Conservation (phyloP, 2,329 filamentous ascomycete genomes). For the Aspergillus novofumigatus region DNA sequence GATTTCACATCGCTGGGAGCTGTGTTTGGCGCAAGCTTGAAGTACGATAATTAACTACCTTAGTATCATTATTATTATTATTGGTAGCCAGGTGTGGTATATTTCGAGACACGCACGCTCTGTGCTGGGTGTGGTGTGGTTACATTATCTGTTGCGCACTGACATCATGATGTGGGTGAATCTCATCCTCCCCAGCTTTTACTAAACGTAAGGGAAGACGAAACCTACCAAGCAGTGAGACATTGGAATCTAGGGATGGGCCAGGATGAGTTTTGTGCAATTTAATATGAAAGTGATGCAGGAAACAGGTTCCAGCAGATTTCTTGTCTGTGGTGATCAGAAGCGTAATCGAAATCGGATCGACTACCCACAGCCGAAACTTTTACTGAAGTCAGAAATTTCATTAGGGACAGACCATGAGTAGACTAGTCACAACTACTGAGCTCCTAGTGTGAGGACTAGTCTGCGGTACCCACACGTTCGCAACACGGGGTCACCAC, state of each 20-base stretch:
- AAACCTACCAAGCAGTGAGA: background rate
- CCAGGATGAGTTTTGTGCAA: background rate
- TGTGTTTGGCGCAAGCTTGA: background rate
- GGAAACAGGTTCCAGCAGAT: background rate
- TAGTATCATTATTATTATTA: background rate
- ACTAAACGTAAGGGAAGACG: background rate
- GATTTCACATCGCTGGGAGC: background rate
- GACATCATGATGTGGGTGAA: background rate
- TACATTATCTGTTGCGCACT: background rate
- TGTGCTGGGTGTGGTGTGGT: background rate
- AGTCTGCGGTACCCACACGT: conserved; percentile 11
- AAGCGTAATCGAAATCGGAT: background rate
- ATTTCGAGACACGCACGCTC: background rate
- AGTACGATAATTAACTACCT: background rate
- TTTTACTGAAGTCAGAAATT: conserved; percentile 1
- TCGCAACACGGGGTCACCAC: conserved; percentile 12
- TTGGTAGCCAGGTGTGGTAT: background rate
- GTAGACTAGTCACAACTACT: background rate
- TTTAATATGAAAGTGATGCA: background rate
- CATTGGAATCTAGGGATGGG: background rate
- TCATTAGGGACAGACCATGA: conserved; percentile 7
- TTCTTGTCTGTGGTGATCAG: background rate
- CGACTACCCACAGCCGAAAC: background rate
- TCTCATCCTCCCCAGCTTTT: background rate
- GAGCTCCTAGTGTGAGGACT: background rate